A percentile compares a stretch with the other conserved stretches of the same genome.
Conservation (phyloP, 148 eudicot genomes). For the Rhododendron simsii region DNA sequence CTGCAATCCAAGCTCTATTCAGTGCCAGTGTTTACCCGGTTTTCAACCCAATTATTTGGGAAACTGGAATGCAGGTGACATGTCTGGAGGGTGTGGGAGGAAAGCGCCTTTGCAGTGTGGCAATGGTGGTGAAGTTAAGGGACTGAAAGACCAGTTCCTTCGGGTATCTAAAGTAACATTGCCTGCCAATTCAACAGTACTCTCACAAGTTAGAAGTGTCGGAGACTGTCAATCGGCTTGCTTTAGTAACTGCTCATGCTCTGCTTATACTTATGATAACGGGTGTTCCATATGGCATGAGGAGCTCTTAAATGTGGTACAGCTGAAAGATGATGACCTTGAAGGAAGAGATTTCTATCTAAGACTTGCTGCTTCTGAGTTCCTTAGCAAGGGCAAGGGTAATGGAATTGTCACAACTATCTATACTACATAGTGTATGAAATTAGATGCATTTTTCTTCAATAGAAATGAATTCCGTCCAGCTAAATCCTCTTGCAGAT, state of each 20-base stretch:
- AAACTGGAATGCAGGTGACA: conserved; percentile 17
- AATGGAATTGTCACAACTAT: background rate
- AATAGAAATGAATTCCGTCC: background rate
- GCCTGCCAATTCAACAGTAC: background rate
- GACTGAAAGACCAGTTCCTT: conserved; percentile 12
- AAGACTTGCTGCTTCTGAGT: conserved; percentile 34
- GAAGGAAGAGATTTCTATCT: conserved; percentile 24
- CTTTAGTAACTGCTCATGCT: conserved; percentile 24
- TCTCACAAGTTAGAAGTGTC: background rate
- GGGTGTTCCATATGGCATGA: conserved; percentile 27
- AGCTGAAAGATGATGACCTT: conserved; percentile 20
- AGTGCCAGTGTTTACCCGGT: conserved; percentile 18
- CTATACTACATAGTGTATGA: background rate
- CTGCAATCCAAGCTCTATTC: conserved; percentile 11
- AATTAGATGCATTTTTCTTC: background rate
- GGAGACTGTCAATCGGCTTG: conserved; percentile 23
- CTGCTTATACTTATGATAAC: conserved; percentile 20
- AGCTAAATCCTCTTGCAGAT: background rate
- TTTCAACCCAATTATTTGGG: background rate
- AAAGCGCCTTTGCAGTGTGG: conserved; percentile 11
- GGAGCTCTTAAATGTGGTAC: conserved; percentile 23
- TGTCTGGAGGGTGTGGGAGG: conserved; percentile 22
- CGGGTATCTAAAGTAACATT: conserved; percentile 2
- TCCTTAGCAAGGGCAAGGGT: background rate
- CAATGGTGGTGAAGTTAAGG: background rate